These are phyloP conservation scores for Raphanus raphanistrum DNA, from an alignment of 345 rosid genomes.

Conservation along the genomic window DNA sequence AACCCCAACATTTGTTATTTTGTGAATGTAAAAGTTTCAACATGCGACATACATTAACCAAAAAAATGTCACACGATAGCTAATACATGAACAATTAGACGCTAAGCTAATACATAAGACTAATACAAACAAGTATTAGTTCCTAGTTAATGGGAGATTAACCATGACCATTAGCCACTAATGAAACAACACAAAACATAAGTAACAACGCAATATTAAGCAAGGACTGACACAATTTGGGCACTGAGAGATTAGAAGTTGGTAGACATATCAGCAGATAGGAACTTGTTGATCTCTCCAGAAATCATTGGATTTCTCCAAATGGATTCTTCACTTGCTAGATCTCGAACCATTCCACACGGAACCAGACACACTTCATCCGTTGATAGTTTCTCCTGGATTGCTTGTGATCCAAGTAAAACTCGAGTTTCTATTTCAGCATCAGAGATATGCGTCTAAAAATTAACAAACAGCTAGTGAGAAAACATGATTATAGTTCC, in stretches of 20 bases:
- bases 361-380: constrained; percentile 51
- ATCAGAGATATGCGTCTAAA: neutral
- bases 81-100: constrained; percentile 5
- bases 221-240: constrained; percentile 6
- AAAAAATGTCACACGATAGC: neutral
- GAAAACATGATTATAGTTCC: neutral
- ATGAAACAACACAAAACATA: constrained; percentile 11
- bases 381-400: constrained; percentile 48
- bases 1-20: constrained; percentile 10
- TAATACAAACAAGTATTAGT: constrained; percentile 38
- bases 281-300: constrained; percentile 18
- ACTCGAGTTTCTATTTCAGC: constrained; percentile 21
- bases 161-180: constrained; percentile 34
- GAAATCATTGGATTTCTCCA: constrained; percentile 22
- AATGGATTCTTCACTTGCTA: constrained; percentile 24
- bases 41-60: constrained; percentile 17
- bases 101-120: constrained; percentile 26
- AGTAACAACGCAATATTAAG: constrained; percentile 5
- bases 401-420: constrained; percentile 42
- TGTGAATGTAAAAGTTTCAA: neutral
- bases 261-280: neutral
- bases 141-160: constrained; percentile 30
- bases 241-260: neutral
- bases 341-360: constrained; percentile 23
- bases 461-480: neutral